These are phyloP conservation scores for Aureobasidium sp. DNA, from an alignment of 2,329 filamentous ascomycete genomes.

Conservation along the genomic window DNA sequence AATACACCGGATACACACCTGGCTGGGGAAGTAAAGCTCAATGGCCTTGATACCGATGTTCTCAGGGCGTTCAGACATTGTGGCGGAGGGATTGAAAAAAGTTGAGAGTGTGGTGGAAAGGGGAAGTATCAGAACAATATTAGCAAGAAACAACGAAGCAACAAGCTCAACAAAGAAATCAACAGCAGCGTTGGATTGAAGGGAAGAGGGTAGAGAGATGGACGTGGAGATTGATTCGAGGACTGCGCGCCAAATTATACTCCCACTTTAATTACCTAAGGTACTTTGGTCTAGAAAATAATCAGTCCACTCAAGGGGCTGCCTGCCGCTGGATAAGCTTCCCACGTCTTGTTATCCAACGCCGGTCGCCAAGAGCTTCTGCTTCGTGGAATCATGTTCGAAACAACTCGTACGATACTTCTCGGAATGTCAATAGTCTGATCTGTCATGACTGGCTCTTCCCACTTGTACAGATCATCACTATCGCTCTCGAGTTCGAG, in stretches of 20 bases:
- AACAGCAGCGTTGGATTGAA: background rate
- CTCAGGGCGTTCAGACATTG: slow-evolving; percentile 38
- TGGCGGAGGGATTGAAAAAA: background rate
- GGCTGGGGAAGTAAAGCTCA: slow-evolving; percentile 46
- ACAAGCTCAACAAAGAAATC: slow-evolving; percentile 10
- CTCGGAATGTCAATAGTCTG: background rate
- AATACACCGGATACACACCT: slow-evolving; percentile 30
- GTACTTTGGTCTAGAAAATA: background rate
- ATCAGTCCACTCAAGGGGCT: slow-evolving; percentile 2
- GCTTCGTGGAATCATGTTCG: background rate
- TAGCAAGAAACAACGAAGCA: slow-evolving; percentile 3
- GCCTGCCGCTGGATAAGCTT: background rate
- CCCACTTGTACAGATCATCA: no score
- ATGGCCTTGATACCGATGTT: slow-evolving; percentile 48
- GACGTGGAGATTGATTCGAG: slow-evolving; percentile 3
- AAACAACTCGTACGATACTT: background rate
- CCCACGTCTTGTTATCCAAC: background rate
- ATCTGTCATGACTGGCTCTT: background rate
- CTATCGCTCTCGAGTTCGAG: no score
- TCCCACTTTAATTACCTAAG: slow-evolving; percentile 1
- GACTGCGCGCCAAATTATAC: slow-evolving; percentile 7
- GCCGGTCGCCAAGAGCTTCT: background rate
- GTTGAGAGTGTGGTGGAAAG: background rate
- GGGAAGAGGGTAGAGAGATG: background rate
- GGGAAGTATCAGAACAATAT: slow-evolving; percentile 9